Evolutionary conservation across 305 asterid genomes (phyloP), one percentile per base, ranked within the genome.

Genomic region (Fraxinus nigra): DNA sequence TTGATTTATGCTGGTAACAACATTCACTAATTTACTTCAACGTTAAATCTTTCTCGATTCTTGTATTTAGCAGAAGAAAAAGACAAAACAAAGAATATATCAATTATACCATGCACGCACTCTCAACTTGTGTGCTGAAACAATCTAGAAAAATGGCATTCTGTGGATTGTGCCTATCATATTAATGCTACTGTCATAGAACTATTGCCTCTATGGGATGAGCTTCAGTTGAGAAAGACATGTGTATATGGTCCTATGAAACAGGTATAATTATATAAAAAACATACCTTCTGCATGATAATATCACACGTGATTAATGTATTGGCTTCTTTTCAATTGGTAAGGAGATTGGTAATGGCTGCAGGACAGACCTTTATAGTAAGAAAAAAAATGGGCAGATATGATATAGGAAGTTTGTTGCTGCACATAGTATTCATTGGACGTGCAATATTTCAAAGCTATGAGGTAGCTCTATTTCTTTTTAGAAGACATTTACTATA

Each of bases 1-100:
- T 89, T 96, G 93, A 93, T 96, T 79, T 91, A 92, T 90, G 85
- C 99, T 46, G 99, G 99, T 96, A 96, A 37, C 40, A 43, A 78
- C 78, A 69, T 79, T 37, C 56, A 78, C 78, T 56, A 75, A 20
- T 73, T 81, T 81, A 51, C 46, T 80, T 75, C 78, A 33, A 79
- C 37, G 33, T 37, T 16, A 37, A 43, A 75, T 78, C 80, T 72
- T 34, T 76, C 73, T 34, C 0, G 13, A 43, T 78, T 69, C 24
- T 77, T 26, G n/a, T 51, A 77, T 16, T 34, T 59, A 51, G n/a
- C 14, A 54, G 28, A 46, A 16, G 43, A 2, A 7, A 9, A 51
- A n/a, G 35, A 32, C 14, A 40, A 18, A 30, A 77, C 14, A 75
- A 38, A 18, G 76, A 72, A 82, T 33, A 78, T 69, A 46, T 54